A percentile compares a stretch with the other conserved stretches of the same genome.
phyloP scores from a whole-genome alignment of 768 basidiomycete species.

The Trametes meyenii region DNA sequence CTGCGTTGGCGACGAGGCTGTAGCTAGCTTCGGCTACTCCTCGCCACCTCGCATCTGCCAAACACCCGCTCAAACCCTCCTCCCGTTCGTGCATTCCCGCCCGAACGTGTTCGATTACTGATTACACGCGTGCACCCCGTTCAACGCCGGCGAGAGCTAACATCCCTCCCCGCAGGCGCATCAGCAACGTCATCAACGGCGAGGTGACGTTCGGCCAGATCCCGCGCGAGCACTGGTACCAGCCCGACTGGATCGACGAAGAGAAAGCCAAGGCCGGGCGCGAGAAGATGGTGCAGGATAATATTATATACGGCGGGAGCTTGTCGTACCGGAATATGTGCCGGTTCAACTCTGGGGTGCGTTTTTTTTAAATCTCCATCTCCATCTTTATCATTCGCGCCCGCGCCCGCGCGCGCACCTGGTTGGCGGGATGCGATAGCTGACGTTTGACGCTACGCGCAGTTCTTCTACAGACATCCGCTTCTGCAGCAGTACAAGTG shows the following conservation, averaged over 20 bases:
- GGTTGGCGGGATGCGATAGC: background rate
- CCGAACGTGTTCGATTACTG: too few species aligned
- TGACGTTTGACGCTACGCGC: background rate
- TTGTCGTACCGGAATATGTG: conserved; percentile 75
- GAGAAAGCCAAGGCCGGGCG: conserved; percentile 55
- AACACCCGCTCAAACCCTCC: too few species aligned
- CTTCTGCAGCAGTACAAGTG: conserved; percentile 67
- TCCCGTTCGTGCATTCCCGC: too few species aligned
- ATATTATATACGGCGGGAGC: conserved; percentile 54
- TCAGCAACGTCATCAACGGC: conserved; percentile 33
- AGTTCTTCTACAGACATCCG: conserved; percentile 69
- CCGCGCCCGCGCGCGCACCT: background rate
- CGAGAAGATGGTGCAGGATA: conserved; percentile 49
- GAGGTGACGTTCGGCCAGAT: conserved; percentile 60
- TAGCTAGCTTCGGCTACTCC: too few species aligned
- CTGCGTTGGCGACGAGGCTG: too few species aligned
- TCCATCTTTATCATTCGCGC: background rate
- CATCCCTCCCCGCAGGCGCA: conserved; percentile 19
- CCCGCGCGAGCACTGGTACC: conserved; percentile 64
- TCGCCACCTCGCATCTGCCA: too few species aligned
- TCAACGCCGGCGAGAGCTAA: background rate
- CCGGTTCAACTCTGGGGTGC: conserved; percentile 69
- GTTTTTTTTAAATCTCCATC: conserved; percentile 26
- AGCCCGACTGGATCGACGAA: conserved; percentile 77
- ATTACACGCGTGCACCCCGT: too few species aligned